These are phyloP conservation scores for Carnegiea gigantea DNA, from an alignment of 179 eudicot genomes.

Conservation along the genomic window DNA sequence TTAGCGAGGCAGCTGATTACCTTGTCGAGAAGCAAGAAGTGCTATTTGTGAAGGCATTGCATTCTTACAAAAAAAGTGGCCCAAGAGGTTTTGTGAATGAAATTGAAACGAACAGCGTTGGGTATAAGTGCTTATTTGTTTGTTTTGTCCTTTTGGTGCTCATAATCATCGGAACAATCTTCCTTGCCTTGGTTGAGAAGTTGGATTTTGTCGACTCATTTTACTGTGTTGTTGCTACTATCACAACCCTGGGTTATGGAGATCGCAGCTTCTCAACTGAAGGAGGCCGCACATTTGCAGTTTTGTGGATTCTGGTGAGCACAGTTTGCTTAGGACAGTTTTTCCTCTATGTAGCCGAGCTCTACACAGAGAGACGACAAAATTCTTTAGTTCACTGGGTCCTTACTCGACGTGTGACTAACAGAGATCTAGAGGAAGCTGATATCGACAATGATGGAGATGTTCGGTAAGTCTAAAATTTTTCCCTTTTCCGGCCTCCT, in stretches of 20 bases:
- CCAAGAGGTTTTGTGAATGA: slow-evolving; percentile 44
- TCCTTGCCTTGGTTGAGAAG: slow-evolving; percentile 46
- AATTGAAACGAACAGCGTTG: slow-evolving; percentile 40
- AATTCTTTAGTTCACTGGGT: slow-evolving; percentile 43
- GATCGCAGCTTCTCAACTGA: slow-evolving; percentile 61
- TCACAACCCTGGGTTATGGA: slow-evolving; percentile 80
- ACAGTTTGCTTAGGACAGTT: slow-evolving; percentile 65
- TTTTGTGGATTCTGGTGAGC: slow-evolving; percentile 63
- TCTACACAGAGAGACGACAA: slow-evolving; percentile 55
- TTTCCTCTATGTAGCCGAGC: slow-evolving; percentile 61
- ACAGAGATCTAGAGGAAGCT: slow-evolving; percentile 65
- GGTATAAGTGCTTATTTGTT: slow-evolving; percentile 47
- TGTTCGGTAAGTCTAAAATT: slow-evolving; percentile 46
- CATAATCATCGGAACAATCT: slow-evolving; percentile 42
- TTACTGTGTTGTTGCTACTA: slow-evolving; percentile 78
- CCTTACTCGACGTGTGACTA: slow-evolving; percentile 49
- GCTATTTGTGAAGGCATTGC: slow-evolving; percentile 45
- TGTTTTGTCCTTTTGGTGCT: slow-evolving; percentile 41
- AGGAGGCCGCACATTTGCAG: slow-evolving; percentile 68
- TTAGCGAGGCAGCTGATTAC: slow-evolving; percentile 71
- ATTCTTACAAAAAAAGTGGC: slow-evolving; percentile 31
- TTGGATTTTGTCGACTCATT: slow-evolving; percentile 56
- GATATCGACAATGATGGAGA: slow-evolving; percentile 69
- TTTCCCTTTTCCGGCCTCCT: neutral
- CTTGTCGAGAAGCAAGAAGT: slow-evolving; percentile 64